Evolutionary conservation across 1,284 basidiomycete genomes (phyloP).

Genomic region (Vanrija pseudolonga): DNA sequence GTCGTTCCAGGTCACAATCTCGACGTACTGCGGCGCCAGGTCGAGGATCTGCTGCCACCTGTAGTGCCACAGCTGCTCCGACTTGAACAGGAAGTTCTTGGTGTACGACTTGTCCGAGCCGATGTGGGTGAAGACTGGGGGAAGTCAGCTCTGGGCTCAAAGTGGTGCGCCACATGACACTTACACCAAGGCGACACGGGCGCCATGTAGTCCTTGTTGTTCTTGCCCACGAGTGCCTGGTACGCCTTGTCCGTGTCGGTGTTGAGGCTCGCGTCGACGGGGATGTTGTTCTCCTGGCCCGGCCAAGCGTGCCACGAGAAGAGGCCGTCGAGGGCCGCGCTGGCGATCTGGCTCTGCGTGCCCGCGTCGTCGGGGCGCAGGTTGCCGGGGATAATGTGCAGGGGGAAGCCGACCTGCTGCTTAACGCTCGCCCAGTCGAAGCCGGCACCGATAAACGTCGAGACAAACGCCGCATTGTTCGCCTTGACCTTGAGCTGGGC

Average conservation of each 20-base stretch:
- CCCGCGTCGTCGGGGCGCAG: slow-evolving; percentile 16
- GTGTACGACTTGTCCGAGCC: slow-evolving; percentile 40
- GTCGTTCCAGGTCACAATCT: slow-evolving; percentile 51
- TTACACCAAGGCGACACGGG: slow-evolving; percentile 47
- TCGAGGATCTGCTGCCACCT: slow-evolving; percentile 47
- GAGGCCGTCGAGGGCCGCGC: slow-evolving; percentile 18
- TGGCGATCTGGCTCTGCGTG: too few species aligned
- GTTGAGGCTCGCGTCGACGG: slow-evolving; percentile 29
- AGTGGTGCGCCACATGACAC: not conserved
- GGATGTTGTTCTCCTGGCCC: slow-evolving; percentile 35
- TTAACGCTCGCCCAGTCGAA: slow-evolving; percentile 37
- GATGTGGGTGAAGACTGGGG: slow-evolving; percentile 46
- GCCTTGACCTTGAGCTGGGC: slow-evolving; percentile 37
- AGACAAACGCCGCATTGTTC: slow-evolving; percentile 36
- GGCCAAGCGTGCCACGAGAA: slow-evolving; percentile 49
- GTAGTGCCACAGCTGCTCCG: slow-evolving; percentile 45
- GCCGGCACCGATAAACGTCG: slow-evolving; percentile 46
- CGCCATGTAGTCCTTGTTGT: slow-evolving; percentile 44
- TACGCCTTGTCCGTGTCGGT: slow-evolving; percentile 34
- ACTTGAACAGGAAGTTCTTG: slow-evolving; percentile 50
- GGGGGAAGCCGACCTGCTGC: slow-evolving; percentile 21
- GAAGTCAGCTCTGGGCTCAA: not conserved
- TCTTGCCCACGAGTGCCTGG: slow-evolving; percentile 15
- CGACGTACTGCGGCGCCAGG: slow-evolving; percentile 36
- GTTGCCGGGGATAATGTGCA: slow-evolving; percentile 37